A percentile compares a stretch with the other conserved stretches of the same genome.
Conservation (phyloP, 345 rosid species). For the Bruguiera sexangula region DNA sequence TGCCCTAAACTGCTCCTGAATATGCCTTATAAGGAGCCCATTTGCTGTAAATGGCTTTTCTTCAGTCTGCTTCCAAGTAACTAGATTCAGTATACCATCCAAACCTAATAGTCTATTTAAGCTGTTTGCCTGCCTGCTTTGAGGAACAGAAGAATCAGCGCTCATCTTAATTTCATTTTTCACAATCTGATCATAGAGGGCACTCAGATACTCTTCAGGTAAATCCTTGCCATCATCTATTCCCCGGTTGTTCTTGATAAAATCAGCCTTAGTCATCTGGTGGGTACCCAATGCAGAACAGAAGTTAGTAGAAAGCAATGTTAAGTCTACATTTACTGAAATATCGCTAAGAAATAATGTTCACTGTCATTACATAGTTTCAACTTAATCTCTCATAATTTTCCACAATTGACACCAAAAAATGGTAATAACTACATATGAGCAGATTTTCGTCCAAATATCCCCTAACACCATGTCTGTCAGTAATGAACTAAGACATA, state of each 20-base stretch:
- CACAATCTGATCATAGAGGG: slow-evolving; percentile 80
- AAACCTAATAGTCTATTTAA: slow-evolving; percentile 80
- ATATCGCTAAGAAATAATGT: too few relatives aligned
- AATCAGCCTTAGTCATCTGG: slow-evolving; percentile 90
- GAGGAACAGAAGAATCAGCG: slow-evolving; percentile 71
- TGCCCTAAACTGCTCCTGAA: slow-evolving; percentile 91
- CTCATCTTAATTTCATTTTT: slow-evolving; percentile 93
- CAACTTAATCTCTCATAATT: neutral
- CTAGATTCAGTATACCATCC: slow-evolving; percentile 88
- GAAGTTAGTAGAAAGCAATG: slow-evolving; percentile 27
- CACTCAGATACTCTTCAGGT: slow-evolving; percentile 81
- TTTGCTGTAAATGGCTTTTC: slow-evolving; percentile 92
- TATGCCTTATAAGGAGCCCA: slow-evolving; percentile 87
- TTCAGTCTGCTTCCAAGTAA: slow-evolving; percentile 77
- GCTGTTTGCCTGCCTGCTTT: slow-evolving; percentile 84
- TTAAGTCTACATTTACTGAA: neutral
- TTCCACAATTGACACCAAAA: neutral
- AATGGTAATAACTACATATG: neutral
- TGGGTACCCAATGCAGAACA: slow-evolving; percentile 27
- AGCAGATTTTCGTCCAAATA: neutral
- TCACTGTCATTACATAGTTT: too few relatives aligned
- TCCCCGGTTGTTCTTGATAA: slow-evolving; percentile 83
- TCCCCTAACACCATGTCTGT: neutral
- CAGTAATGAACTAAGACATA: neutral
- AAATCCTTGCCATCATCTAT: slow-evolving; percentile 96